Evolutionary conservation across 306 rosid species (phyloP).

Genomic region (Trifolium fragiferum): DNA sequence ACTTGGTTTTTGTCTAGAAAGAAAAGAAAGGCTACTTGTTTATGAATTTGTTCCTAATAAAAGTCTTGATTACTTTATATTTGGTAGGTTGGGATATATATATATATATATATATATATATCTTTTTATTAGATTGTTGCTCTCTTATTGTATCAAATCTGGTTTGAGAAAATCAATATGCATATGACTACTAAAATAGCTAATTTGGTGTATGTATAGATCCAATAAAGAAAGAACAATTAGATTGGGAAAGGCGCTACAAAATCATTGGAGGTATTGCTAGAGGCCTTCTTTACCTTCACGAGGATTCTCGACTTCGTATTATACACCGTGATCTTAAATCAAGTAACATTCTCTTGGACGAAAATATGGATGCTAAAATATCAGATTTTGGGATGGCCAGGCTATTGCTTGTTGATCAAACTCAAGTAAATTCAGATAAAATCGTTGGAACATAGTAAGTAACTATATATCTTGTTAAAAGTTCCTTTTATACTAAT

Average conservation of each 20-base stretch:
- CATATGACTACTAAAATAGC: background rate
- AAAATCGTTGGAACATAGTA: conserved; percentile 54
- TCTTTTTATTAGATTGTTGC: too few relatives aligned
- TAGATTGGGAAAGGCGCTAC: conserved; percentile 49
- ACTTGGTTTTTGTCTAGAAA: background rate
- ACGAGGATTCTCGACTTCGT: conserved; percentile 50
- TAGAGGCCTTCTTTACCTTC: conserved; percentile 53
- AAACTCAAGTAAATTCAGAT: conserved; percentile 44
- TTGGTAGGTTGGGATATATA: background rate
- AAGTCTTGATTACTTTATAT: conserved; percentile 29
- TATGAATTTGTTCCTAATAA: conserved; percentile 10
- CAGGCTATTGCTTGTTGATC: conserved; percentile 38
- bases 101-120: background rate
- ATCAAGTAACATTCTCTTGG: conserved; percentile 53
- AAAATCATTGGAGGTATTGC: conserved; percentile 50
- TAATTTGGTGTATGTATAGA: conserved; percentile 26
- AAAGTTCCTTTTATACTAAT: too few relatives aligned
- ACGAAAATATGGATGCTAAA: conserved; percentile 48
- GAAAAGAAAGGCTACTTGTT: background rate
- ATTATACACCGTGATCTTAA: conserved; percentile 50
- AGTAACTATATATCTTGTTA: background rate
- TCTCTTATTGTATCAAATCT: too few relatives aligned
- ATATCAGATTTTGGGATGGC: conserved; percentile 62
- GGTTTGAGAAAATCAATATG: too few relatives aligned
- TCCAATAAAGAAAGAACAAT: conserved; percentile 16